Evolutionary conservation across 1,139 yeast genomes (phyloP), one percentile per base, ranked within the genome.

Genomic region (Williopsis jadinii): DNA sequence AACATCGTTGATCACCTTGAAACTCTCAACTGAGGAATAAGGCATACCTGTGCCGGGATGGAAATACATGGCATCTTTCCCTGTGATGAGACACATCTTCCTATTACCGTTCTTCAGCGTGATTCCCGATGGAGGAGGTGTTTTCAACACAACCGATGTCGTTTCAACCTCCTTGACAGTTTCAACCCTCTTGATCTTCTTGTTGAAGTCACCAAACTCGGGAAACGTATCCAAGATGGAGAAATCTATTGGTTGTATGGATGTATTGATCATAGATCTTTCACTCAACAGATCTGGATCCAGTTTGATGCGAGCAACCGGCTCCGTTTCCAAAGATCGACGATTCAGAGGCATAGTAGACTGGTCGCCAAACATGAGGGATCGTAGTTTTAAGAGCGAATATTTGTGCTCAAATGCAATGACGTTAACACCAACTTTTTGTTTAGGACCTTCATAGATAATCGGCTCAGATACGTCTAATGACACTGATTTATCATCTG

Each of bases 31-130:
- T 45, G 83, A 82, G 41, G 84, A 75, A 61, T 90, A 90, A 2
- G 96, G 95, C 40, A 88, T 75, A 37, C 95, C 95, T 32, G 84
- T 79, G 35, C 77, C 73, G 0, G 97, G 97, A 64, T 90, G 97
- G 51, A 85, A 82, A 61, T 86, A 90, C 56, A 79, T 75, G 31
- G 94, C 95, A 42, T 81, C 83, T 36, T 75, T 73, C 11, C 95
- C 95, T 3, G 88, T 79, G 36, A 87, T 77, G 35, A 85, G 72
- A 64, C 97, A 90, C 44, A 70, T 67, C 62, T 79, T 81, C 39
- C 64, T 60, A 45, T 70, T 68, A 28, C 86, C 87, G 58, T 77
- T 80, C n/a, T 86, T 83, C 43, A 82, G 65, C 51, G 80, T 76
- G 32, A 82, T 77, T 32, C 86, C 94, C n/a, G 77, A 70, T 10